A percentile compares a stretch with the other conserved stretches of the same genome.
Conservation (phyloP, 2,329 filamentous ascomycete genomes). For the Orbilia blumenaviensis region DNA sequence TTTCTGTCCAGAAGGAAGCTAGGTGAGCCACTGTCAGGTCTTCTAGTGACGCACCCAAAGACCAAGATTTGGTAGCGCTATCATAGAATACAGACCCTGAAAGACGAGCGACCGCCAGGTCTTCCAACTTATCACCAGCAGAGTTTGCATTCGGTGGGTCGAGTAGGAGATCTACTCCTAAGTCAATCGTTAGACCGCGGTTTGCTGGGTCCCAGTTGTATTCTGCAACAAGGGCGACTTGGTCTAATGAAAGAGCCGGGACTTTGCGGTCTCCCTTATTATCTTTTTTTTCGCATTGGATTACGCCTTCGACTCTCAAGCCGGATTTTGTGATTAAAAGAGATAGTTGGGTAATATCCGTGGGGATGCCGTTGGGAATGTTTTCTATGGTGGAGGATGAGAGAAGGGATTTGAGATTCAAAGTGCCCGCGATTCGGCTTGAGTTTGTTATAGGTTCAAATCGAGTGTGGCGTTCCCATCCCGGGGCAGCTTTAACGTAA, state of each 20-base stretch:
- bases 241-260: slow-evolving; percentile 32
- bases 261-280: slow-evolving; percentile 12
- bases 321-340: slow-evolving; percentile 21
- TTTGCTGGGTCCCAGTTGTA: slow-evolving; percentile 20
- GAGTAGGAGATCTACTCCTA: background rate
- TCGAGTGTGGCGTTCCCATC: background rate
- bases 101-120: background rate
- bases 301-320: slow-evolving; percentile 16
- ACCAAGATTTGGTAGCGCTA: background rate
- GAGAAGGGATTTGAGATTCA: background rate
- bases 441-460: background rate
- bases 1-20: background rate
- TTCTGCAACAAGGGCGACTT: slow-evolving; percentile 25
- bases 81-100: background rate
- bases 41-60: background rate
- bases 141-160: background rate
- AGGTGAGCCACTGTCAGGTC: background rate
- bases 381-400: background rate
- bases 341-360: slow-evolving; percentile 35
- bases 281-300: slow-evolving; percentile 11
- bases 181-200: background rate
- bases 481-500: background rate
- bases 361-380: slow-evolving; percentile 52
- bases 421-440: background rate
- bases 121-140: background rate